Conservation (phyloP, 164 flowering plant genomes). For the Magnolia kwangsiensis region DNA sequence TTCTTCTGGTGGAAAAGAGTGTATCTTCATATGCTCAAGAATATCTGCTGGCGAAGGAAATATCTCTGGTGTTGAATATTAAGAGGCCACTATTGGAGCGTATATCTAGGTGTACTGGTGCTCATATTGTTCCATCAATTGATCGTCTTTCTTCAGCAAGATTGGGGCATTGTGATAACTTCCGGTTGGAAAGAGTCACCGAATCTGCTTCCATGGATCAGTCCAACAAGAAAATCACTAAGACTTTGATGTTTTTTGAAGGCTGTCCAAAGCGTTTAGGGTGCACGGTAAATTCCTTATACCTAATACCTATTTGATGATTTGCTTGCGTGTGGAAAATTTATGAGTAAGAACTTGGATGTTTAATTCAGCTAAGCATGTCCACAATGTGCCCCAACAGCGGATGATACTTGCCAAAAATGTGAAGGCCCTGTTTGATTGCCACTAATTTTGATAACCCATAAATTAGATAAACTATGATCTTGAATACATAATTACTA, state of each 20-base stretch:
- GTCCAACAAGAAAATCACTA: slow-evolving; percentile 57
- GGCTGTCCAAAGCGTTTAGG: slow-evolving; percentile 96
- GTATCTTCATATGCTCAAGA: slow-evolving; percentile 94
- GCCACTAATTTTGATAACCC: too few species aligned
- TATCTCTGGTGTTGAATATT: slow-evolving; percentile 88
- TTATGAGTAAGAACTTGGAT: neutral
- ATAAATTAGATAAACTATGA: too few species aligned
- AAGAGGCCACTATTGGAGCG: slow-evolving; percentile 82
- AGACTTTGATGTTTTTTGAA: slow-evolving; percentile 92
- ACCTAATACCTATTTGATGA: neutral
- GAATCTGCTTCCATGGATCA: slow-evolving; percentile 56
- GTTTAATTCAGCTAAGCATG: neutral
- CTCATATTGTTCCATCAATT: slow-evolving; percentile 67
- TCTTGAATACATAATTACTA: too few species aligned
- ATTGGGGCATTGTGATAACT: slow-evolving; percentile 87
- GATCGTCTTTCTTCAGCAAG: slow-evolving; percentile 58
- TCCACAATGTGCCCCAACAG: neutral
- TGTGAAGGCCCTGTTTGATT: too few species aligned
- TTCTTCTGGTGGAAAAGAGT: slow-evolving; percentile 91
- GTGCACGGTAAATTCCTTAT: slow-evolving; percentile 74
- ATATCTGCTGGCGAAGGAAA: slow-evolving; percentile 80
- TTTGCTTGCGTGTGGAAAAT: neutral
- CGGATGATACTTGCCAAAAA: neutral
- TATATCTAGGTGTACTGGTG: slow-evolving; percentile 90
- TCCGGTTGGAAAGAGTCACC: slow-evolving; percentile 61